A percentile compares a stretch with the other conserved stretches of the same genome.
These are phyloP conservation scores for Astrephomene gubernaculifera DNA, from an alignment of 139 green algal genomes.

Conservation along the genomic window DNA sequence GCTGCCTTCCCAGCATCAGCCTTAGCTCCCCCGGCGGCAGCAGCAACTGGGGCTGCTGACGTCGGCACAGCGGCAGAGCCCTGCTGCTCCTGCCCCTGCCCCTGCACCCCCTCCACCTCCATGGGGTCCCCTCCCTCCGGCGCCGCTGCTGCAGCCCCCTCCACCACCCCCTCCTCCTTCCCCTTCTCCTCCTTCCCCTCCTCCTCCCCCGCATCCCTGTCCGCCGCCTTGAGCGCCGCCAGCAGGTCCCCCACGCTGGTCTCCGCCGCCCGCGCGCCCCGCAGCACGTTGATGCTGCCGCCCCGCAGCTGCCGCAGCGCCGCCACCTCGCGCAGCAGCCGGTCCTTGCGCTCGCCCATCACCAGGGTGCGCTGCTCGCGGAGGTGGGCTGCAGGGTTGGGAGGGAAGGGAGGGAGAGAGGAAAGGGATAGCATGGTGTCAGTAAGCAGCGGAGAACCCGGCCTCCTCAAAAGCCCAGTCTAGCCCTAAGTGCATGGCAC, in stretches of 20 bases:
- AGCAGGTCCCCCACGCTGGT: slow-evolving; percentile 38
- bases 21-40: too few relatives aligned
- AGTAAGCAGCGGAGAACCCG: too few relatives aligned
- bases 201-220: background rate
- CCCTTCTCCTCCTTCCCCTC: background rate
- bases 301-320: slow-evolving; percentile 16
- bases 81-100: too few relatives aligned
- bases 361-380: slow-evolving; percentile 46
- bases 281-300: slow-evolving; percentile 35
- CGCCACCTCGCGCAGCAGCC: slow-evolving; percentile 27
- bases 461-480: too few relatives aligned
- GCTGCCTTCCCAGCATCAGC: background rate
- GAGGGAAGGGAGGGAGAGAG: background rate
- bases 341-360: slow-evolving; percentile 41
- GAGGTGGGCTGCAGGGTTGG: slow-evolving; percentile 29
- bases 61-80: too few relatives aligned
- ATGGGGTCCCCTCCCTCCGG: too few relatives aligned
- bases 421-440: background rate
- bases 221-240: slow-evolving; percentile 37
- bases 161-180: background rate
- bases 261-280: background rate
- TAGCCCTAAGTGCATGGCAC: too few relatives aligned
- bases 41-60: too few relatives aligned
- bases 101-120: too few relatives aligned
- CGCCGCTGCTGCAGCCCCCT: background rate